phyloP scores from a whole-genome alignment of 2,329 filamentous ascomycete species.

The Pezicula rhizophila region DNA sequence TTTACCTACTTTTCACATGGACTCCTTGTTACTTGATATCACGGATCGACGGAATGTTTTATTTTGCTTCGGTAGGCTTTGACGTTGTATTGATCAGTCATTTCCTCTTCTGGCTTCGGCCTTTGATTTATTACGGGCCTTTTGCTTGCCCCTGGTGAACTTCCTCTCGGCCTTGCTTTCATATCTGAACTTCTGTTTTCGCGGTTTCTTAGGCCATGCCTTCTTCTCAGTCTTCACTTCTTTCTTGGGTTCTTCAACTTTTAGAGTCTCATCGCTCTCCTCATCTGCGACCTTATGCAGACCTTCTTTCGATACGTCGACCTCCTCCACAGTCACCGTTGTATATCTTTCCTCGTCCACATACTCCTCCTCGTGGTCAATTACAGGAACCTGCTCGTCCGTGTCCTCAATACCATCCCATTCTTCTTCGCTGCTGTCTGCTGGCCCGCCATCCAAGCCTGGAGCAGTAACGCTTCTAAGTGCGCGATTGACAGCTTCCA shows the following conservation, averaged over 20 bases:
- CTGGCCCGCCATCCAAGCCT: slow-evolving; percentile 29
- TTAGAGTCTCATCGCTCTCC: slow-evolving; percentile 28
- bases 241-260: slow-evolving; percentile 24
- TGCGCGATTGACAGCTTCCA: slow-evolving; percentile 63
- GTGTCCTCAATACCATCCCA: slow-evolving; percentile 62
- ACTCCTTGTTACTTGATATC: slow-evolving; percentile 19
- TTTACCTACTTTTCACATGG: slow-evolving; percentile 13
- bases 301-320: slow-evolving; percentile 71
- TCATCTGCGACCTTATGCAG: slow-evolving; percentile 48
- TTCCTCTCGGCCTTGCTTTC: slow-evolving; percentile 83
- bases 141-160: slow-evolving; percentile 64
- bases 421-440: slow-evolving; percentile 39
- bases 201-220: slow-evolving; percentile 54
- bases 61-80: slow-evolving; percentile 10
- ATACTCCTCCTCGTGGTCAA: slow-evolving; percentile 88
- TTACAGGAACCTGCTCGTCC: slow-evolving; percentile 36
- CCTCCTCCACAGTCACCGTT: slow-evolving; percentile 86
- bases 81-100: slow-evolving; percentile 13
- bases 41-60: slow-evolving; percentile 11
- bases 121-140: slow-evolving; percentile 50
- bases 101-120: slow-evolving; percentile 26
- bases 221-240: slow-evolving; percentile 28
- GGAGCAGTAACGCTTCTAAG: slow-evolving; percentile 32
- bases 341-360: slow-evolving; percentile 95
- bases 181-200: slow-evolving; percentile 89